Conservation (phyloP, 2,329 filamentous ascomycete species). For the Xylariaceae sp. region DNA sequence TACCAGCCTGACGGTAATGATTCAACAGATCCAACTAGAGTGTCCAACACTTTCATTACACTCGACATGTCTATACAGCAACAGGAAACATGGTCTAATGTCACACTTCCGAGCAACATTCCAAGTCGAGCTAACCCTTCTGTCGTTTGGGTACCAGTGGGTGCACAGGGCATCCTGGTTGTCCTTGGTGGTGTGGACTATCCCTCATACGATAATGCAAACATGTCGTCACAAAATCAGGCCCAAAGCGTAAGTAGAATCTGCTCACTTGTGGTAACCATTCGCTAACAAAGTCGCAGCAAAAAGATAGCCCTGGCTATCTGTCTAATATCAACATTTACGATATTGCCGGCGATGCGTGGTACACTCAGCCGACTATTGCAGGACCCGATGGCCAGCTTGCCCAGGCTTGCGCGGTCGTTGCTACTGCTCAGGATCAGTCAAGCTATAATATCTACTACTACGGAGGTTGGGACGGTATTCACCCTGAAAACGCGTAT, state of each 20-base stretch:
- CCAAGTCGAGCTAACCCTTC: slow-evolving; percentile 59
- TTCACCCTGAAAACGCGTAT: slow-evolving; percentile 37
- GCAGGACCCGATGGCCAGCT: slow-evolving; percentile 53
- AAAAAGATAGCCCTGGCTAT: slow-evolving; percentile 64
- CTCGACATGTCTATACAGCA: slow-evolving; percentile 55
- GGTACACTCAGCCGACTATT: slow-evolving; percentile 65
- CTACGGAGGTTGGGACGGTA: slow-evolving; percentile 69
- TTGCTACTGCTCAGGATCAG: slow-evolving; percentile 65
- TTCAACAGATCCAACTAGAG: slow-evolving; percentile 37
- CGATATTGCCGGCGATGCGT: slow-evolving; percentile 64
- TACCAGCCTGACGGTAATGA: slow-evolving; percentile 33
- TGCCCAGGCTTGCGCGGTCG: slow-evolving; percentile 68
- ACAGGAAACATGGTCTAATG: slow-evolving; percentile 53
- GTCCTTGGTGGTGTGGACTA: slow-evolving; percentile 70
- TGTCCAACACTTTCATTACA: slow-evolving; percentile 56
- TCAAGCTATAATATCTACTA: slow-evolving; percentile 82
- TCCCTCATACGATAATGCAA: slow-evolving; percentile 44
- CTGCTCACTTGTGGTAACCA: background rate
- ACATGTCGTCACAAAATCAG: slow-evolving; percentile 28
- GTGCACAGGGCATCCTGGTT: slow-evolving; percentile 69
- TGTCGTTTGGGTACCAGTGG: slow-evolving; percentile 73
- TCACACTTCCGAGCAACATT: slow-evolving; percentile 46
- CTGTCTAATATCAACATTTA: slow-evolving; percentile 71
- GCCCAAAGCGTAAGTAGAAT: slow-evolving; percentile 38
- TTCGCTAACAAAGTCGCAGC: slow-evolving; percentile 37